These are phyloP conservation scores for Ambrosia artemisiifolia DNA, from an alignment of 129 eudicot species.

Conservation along the genomic window DNA sequence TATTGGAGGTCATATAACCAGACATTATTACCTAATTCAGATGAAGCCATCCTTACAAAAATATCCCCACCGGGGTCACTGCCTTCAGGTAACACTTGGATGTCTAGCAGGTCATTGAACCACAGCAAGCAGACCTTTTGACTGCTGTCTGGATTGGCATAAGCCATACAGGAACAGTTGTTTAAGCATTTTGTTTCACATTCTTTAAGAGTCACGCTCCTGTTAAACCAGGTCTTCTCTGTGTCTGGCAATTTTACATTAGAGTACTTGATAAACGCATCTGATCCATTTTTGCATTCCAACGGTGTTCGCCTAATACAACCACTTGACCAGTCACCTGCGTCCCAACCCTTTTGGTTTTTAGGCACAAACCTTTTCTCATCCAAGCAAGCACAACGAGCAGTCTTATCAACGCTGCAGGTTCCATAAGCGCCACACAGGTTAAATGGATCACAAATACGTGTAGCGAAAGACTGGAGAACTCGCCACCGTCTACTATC, in stretches of 20 bases:
- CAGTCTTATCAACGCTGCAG: slow-evolving; percentile 24
- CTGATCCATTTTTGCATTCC: slow-evolving; percentile 32
- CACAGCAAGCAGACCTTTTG: slow-evolving; percentile 25
- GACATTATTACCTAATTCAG: background rate
- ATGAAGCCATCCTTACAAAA: too few species aligned
- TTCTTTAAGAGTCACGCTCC: slow-evolving; percentile 14
- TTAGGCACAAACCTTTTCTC: slow-evolving; percentile 37
- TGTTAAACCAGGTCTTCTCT: slow-evolving; percentile 18
- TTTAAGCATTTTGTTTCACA: slow-evolving; percentile 17
- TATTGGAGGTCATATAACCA: too few species aligned
- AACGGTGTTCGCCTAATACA: too few species aligned
- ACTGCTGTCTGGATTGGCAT: slow-evolving; percentile 10
- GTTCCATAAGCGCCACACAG: slow-evolving; percentile 47
- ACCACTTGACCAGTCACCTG: slow-evolving; percentile 16
- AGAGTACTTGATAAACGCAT: slow-evolving; percentile 32
- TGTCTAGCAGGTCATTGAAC: slow-evolving; percentile 20
- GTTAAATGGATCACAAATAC: slow-evolving; percentile 39
- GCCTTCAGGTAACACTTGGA: slow-evolving; percentile 7
- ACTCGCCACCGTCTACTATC: slow-evolving; percentile 25
- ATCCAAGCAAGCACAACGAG: slow-evolving; percentile 41
- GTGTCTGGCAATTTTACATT: slow-evolving; percentile 16
- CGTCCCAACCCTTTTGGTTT: slow-evolving; percentile 34
- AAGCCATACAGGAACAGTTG: slow-evolving; percentile 32
- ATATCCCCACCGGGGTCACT: slow-evolving; percentile 2
- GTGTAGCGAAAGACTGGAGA: slow-evolving; percentile 17